phyloP scores from a whole-genome alignment of 2,329 filamentous ascomycete genomes.

The Botrytis tulipae region DNA sequence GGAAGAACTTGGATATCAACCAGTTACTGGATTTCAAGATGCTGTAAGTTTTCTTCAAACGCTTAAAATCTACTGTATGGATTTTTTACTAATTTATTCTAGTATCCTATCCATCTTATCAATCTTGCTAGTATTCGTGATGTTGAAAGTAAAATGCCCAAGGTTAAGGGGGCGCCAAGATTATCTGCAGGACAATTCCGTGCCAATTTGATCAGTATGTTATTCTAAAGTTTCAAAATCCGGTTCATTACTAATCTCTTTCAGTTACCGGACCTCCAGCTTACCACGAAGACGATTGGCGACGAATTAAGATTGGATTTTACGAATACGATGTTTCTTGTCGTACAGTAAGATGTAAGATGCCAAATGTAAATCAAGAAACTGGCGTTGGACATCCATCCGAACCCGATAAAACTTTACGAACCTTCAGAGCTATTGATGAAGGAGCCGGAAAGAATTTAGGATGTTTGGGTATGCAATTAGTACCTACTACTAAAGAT shows the following conservation, averaged over 20 bases:
- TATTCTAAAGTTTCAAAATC: neutral
- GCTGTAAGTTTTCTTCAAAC: slow-evolving; percentile 50
- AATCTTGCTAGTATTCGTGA: slow-evolving; percentile 63
- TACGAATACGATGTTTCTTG: slow-evolving; percentile 61
- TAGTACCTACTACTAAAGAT: slow-evolving; percentile 53
- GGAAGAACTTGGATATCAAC: slow-evolving; percentile 60
- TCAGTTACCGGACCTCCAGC: slow-evolving; percentile 56
- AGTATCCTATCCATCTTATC: slow-evolving; percentile 70
- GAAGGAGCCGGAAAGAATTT: slow-evolving; percentile 51
- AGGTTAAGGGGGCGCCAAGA: slow-evolving; percentile 42
- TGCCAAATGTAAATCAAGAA: slow-evolving; percentile 67
- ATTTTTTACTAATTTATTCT: slow-evolving; percentile 25
- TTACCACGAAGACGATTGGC: slow-evolving; percentile 72
- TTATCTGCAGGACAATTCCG: slow-evolving; percentile 66
- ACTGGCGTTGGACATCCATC: slow-evolving; percentile 40
- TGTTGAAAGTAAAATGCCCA: slow-evolving; percentile 56
- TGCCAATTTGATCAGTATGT: slow-evolving; percentile 61
- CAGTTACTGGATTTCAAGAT: slow-evolving; percentile 67
- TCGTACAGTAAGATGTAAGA: slow-evolving; percentile 66
- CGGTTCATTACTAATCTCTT: neutral
- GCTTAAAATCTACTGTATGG: neutral
- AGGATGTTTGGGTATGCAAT: slow-evolving; percentile 64
- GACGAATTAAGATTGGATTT: slow-evolving; percentile 51
- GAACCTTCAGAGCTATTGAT: slow-evolving; percentile 59
- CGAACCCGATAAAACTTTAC: slow-evolving; percentile 59